Percentiles rank a stretch among this genome's conserved stretches.
phyloP scores from a whole-genome alignment of 2,329 filamentous ascomycete species.

The Hymenoscyphus occultus region DNA sequence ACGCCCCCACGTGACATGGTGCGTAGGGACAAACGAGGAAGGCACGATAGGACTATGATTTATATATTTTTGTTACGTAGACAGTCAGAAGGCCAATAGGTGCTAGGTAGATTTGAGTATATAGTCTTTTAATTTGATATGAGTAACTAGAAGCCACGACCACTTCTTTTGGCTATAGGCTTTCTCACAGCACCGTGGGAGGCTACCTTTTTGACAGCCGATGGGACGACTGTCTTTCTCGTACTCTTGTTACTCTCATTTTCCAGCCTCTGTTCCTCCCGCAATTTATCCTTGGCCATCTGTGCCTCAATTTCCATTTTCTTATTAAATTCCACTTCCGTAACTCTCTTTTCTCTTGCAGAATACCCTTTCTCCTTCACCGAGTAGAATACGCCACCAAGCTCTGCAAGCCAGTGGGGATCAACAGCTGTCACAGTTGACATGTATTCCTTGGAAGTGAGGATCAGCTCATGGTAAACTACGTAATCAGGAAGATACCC shows the following conservation, averaged over 20 bases:
- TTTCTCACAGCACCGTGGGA: constrained; percentile 62
- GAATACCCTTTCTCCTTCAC: constrained; percentile 98
- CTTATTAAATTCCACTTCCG: constrained; percentile 86
- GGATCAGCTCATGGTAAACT: constrained; percentile 94
- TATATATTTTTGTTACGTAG: too few relatives aligned
- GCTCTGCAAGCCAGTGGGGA: constrained; percentile 93
- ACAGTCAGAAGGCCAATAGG: too few relatives aligned
- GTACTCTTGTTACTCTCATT: constrained; percentile 47
- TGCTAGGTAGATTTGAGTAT: background rate
- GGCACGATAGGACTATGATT: too few relatives aligned
- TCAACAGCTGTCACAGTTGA: constrained; percentile 94
- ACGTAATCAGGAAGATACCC: constrained; percentile 96
- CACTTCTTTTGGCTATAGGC: constrained; percentile 55
- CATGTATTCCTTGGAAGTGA: constrained; percentile 98
- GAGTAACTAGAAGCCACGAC: constrained; percentile 42
- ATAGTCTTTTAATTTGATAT: background rate
- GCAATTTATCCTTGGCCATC: constrained; percentile 81
- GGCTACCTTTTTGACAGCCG: constrained; percentile 54
- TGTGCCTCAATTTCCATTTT: constrained; percentile 91
- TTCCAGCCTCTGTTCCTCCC: constrained; percentile 56
- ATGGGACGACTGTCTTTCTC: constrained; percentile 43
- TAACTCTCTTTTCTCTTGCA: constrained; percentile 77
- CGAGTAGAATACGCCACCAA: constrained; percentile 95
- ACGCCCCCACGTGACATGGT: background rate
- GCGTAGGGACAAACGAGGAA: background rate